Evolutionary conservation across 106 monocot genomes (phyloP).

Genomic region (Acanthochlamys bracteata): DNA sequence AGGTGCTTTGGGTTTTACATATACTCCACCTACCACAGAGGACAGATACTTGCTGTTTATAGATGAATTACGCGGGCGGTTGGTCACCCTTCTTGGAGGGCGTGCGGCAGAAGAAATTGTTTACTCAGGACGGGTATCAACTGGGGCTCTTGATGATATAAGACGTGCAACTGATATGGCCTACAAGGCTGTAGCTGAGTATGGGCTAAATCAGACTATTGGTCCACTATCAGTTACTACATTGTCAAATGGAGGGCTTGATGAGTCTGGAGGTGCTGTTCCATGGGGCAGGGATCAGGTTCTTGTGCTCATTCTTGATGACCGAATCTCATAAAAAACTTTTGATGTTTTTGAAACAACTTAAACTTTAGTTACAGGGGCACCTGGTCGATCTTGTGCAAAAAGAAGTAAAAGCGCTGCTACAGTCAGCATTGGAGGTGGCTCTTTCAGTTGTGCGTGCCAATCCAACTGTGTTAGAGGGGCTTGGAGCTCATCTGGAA

Average conservation of each 20-base stretch:
- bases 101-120: conserved; percentile 93
- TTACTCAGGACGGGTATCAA: conserved; percentile 92
- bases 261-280: conserved; percentile 70
- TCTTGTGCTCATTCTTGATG: conserved; percentile 5
- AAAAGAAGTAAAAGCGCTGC: conserved; percentile 66
- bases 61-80: conserved; percentile 82
- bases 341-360: background rate
- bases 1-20: conserved; percentile 95
- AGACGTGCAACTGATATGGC: conserved; percentile 96
- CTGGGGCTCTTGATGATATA: conserved; percentile 98
- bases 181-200: conserved; percentile 97
- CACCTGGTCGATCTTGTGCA: conserved; percentile 87
- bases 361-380: conserved; percentile 34
- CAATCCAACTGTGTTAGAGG: conserved; percentile 82
- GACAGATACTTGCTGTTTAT: conserved; percentile 90
- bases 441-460: conserved; percentile 83
- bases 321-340: background rate
- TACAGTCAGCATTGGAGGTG: conserved; percentile 91
- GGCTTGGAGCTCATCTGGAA: conserved; percentile 89
- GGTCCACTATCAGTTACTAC: conserved; percentile 85
- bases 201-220: conserved; percentile 68
- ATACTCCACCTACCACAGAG: conserved; percentile 88
- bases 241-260: conserved; percentile 83
- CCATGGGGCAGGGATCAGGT: conserved; percentile 96
- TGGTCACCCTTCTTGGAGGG: conserved; percentile 95